Evolutionary conservation across 192 early-diverging fungal genomes (phyloP).

Genomic region (Umbelopsis vinacea): DNA sequence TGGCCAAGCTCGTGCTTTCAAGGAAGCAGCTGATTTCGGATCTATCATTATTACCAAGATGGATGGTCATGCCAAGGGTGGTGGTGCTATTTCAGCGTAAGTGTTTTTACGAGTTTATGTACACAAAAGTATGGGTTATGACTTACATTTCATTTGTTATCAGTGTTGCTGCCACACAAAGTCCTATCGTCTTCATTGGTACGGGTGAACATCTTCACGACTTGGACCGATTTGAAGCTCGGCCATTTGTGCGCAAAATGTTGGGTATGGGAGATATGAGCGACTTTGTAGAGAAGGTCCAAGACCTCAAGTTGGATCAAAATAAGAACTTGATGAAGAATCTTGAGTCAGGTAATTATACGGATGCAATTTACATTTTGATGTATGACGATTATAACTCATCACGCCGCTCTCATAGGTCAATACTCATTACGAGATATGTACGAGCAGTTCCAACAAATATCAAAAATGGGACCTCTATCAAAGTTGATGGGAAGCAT

Average conservation of each 20-base stretch:
- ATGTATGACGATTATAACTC: not conserved
- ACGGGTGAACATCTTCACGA: conserved; percentile 98
- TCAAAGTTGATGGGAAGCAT: conserved; percentile 84
- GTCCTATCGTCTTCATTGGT: conserved; percentile 95
- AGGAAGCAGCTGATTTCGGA: conserved; percentile 89
- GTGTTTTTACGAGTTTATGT: conserved; percentile 9
- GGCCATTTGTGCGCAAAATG: conserved; percentile 92
- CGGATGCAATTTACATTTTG: not conserved
- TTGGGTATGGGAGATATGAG: conserved; percentile 92
- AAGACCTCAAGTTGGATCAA: conserved; percentile 87
- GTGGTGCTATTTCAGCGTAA: conserved; percentile 95
- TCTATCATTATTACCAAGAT: conserved; percentile 98
- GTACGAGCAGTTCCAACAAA: conserved; percentile 91
- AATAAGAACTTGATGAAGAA: conserved; percentile 91
- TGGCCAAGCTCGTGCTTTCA: conserved; percentile 89
- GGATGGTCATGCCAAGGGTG: conserved; percentile 98
- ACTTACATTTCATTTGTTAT: not conserved
- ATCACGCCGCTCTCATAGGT: conserved; percentile 43
- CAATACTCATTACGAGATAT: conserved; percentile 92
- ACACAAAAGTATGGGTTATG: not conserved
- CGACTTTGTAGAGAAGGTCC: conserved; percentile 86
- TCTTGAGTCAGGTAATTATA: conserved; percentile 66
- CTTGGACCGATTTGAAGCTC: conserved; percentile 86
- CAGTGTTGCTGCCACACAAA: conserved; percentile 89
- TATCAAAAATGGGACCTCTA: conserved; percentile 89